phyloP scores from a whole-genome alignment of 2,329 filamentous ascomycete genomes.

The Emergomyces africanus region DNA sequence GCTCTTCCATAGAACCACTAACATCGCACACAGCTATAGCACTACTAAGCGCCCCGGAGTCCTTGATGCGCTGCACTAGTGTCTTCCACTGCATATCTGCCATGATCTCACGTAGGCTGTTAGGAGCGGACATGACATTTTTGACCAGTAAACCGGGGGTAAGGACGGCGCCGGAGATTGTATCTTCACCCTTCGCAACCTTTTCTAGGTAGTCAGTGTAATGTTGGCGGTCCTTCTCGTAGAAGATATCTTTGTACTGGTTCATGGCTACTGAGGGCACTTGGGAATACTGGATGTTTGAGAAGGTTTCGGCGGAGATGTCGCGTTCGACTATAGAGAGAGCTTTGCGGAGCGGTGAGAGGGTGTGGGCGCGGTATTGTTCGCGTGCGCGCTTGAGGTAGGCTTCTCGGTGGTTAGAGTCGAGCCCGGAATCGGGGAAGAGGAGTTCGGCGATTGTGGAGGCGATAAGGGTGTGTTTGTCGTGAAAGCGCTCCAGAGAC shows the following conservation, averaged over 20 bases:
- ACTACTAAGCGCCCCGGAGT: slow-evolving; percentile 41
- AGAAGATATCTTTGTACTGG: slow-evolving; percentile 38
- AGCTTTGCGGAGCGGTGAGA: slow-evolving; percentile 40
- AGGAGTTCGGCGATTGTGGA: slow-evolving; percentile 46
- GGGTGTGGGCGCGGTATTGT: slow-evolving; percentile 37
- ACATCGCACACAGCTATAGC: slow-evolving; percentile 48
- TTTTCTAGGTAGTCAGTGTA: slow-evolving; percentile 40
- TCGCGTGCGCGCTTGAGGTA: slow-evolving; percentile 45
- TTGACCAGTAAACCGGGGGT: slow-evolving; percentile 40
- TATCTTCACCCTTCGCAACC: slow-evolving; percentile 36
- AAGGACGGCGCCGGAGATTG: slow-evolving; percentile 45
- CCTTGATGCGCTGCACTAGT: slow-evolving; percentile 44
- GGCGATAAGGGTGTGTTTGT: slow-evolving; percentile 45
- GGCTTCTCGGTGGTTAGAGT: slow-evolving; percentile 28
- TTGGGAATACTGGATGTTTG: slow-evolving; percentile 43
- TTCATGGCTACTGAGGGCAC: slow-evolving; percentile 47
- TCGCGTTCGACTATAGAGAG: slow-evolving; percentile 39
- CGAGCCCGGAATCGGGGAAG: slow-evolving; percentile 26
- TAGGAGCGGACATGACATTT: slow-evolving; percentile 32
- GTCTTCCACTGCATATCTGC: slow-evolving; percentile 37
- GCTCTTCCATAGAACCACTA: slow-evolving; percentile 39
- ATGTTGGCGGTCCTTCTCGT: slow-evolving; percentile 36
- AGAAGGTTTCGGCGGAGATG: slow-evolving; percentile 40
- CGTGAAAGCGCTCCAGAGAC: slow-evolving; percentile 41
- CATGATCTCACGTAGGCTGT: not conserved